Conservation (phyloP, 495 filamentous ascomycete genomes). For the Annulohypoxylon maeteangense region DNA sequence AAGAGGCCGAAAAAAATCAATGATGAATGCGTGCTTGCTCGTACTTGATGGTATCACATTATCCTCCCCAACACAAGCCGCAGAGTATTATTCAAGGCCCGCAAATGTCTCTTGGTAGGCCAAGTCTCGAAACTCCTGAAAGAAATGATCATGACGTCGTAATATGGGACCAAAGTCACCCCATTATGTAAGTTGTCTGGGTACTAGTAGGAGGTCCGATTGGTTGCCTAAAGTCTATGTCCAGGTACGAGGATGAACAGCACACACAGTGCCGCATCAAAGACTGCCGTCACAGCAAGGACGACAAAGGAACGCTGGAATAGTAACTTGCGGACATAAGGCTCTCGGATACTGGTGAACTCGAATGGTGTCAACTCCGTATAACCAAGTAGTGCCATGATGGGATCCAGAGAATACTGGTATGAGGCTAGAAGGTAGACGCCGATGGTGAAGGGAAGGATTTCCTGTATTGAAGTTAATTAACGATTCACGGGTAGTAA, state of each 20-base stretch:
- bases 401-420: conserved; percentile 92
- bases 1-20: conserved; percentile 3
- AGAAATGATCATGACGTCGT: conserved; percentile 45
- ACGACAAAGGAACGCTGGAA: conserved; percentile 83
- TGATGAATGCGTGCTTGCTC: conserved; percentile 24
- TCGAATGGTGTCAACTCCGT: conserved; percentile 96
- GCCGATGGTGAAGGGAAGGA: conserved; percentile 92
- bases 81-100: conserved; percentile 40
- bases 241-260: conserved; percentile 95
- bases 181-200: neutral
- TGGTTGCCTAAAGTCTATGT: conserved; percentile 71
- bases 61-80: conserved; percentile 21
- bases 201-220: neutral
- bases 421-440: conserved; percentile 89
- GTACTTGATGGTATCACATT: conserved; percentile 41
- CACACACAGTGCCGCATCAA: conserved; percentile 79
- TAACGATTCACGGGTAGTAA: neutral
- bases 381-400: conserved; percentile 85
- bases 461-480: conserved; percentile 66
- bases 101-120: conserved; percentile 14
- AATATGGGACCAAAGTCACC: conserved; percentile 20
- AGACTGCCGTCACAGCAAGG: conserved; percentile 73
- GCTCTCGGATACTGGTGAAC: conserved; percentile 85
- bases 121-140: conserved; percentile 34
- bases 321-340: conserved; percentile 85